Evolutionary conservation across 176 grass and related monocot genomes (phyloP).

Genomic region (Eragrostis nindensis): DNA sequence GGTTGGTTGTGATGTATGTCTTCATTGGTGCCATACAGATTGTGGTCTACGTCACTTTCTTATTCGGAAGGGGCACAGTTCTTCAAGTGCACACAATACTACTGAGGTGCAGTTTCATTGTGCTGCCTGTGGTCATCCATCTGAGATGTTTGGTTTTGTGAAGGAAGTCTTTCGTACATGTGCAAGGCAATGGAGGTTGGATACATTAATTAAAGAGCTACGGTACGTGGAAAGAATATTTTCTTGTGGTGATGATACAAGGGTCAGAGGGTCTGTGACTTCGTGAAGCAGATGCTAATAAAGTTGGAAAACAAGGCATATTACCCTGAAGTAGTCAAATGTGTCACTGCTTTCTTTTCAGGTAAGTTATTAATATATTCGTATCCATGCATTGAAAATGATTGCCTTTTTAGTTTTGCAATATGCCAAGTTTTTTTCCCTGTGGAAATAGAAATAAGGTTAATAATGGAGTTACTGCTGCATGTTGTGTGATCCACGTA

Average conservation of each 20-base stretch:
- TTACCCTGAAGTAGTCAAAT: constrained; percentile 71
- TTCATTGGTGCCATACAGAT: constrained; percentile 98
- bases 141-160: constrained; percentile 99
- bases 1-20: constrained; percentile 94
- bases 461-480: background rate
- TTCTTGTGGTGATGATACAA: constrained; percentile 65
- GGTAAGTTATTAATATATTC: constrained; percentile 59
- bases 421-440: constrained; percentile 6
- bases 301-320: constrained; percentile 62
- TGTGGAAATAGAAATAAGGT: constrained; percentile 23
- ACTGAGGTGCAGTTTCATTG: constrained; percentile 82
- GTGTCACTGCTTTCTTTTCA: constrained; percentile 73
- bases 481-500: constrained; percentile 9
- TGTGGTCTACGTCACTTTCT: constrained; percentile 69
- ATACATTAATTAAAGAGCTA: constrained; percentile 75
- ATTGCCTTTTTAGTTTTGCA: background rate
- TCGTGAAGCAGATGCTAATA: constrained; percentile 66
- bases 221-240: constrained; percentile 81
- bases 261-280: constrained; percentile 69
- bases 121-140: constrained; percentile 75
- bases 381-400: constrained; percentile 23
- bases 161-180: constrained; percentile 92
- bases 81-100: constrained; percentile 39
- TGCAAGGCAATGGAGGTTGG: constrained; percentile 72
- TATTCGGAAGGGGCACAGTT: constrained; percentile 68